Conservation (phyloP, 2,329 filamentous ascomycete genomes). For the Colletotrichum phormii region DNA sequence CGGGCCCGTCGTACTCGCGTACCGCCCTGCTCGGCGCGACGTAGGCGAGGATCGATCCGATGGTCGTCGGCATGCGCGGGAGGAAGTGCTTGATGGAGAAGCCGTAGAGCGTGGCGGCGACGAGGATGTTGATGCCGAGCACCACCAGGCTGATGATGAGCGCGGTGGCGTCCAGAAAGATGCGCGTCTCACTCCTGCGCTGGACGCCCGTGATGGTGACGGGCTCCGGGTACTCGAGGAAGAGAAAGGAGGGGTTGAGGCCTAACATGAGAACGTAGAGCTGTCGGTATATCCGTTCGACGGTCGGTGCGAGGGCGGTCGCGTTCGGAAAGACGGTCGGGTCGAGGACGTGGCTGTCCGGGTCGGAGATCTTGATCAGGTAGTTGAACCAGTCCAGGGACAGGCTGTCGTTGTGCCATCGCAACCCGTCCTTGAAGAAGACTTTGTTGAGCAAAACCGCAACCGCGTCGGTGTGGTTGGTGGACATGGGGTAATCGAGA, state of each 20-base stretch:
- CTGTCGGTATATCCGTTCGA: conserved; percentile 42
- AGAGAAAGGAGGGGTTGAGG: conserved; percentile 54
- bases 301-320: conserved; percentile 12
- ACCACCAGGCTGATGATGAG: conserved; percentile 58
- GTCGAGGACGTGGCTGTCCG: conserved; percentile 49
- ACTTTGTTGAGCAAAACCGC: not conserved
- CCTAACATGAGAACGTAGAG: conserved; percentile 49
- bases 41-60: conserved; percentile 60
- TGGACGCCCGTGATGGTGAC: conserved; percentile 33
- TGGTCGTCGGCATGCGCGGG: conserved; percentile 61
- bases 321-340: conserved; percentile 41
- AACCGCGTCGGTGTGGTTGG: conserved; percentile 35
- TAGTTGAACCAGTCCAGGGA: conserved; percentile 60
- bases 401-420: conserved; percentile 61
- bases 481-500: conserved; percentile 37
- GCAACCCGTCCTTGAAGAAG: not conserved
- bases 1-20: conserved; percentile 41
- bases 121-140: conserved; percentile 54
- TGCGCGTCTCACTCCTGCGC: conserved; percentile 47
- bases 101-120: conserved; percentile 56
- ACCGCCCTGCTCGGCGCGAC: conserved; percentile 59
- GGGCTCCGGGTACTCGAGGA: not conserved
- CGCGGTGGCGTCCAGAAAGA: conserved; percentile 61
- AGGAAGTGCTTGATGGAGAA: conserved; percentile 55
- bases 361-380: conserved; percentile 47